Conservation (phyloP, 2,329 filamentous ascomycete species). For the Periconia digitata region DNA sequence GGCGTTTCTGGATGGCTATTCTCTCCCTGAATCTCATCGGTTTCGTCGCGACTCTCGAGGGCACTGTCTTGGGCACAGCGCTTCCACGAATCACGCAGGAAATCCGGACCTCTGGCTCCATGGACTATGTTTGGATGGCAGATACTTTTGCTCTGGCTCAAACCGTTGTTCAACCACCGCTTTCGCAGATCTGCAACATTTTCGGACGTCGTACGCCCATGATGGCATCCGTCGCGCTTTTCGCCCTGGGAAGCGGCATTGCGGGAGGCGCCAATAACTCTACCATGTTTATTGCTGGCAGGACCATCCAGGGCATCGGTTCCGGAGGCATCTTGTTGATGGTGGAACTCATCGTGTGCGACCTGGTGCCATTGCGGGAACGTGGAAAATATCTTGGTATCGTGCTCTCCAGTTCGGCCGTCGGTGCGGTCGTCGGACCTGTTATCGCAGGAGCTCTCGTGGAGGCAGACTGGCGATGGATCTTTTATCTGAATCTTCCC, state of each 20-base stretch:
- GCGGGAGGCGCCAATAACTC: slow-evolving; percentile 50
- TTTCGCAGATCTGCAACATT: slow-evolving; percentile 53
- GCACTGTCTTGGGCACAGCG: slow-evolving; percentile 38
- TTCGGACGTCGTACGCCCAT: slow-evolving; percentile 51
- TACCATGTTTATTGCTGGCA: slow-evolving; percentile 54
- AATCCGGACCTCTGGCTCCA: slow-evolving; percentile 23
- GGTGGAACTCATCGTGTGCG: slow-evolving; percentile 49
- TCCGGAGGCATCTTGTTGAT: slow-evolving; percentile 47
- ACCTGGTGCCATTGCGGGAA: slow-evolving; percentile 28
- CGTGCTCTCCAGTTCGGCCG: slow-evolving; percentile 4
- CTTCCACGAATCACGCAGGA: slow-evolving; percentile 38
- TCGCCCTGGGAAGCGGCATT: slow-evolving; percentile 56
- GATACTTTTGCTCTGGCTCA: slow-evolving; percentile 37
- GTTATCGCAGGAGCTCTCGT: slow-evolving; percentile 19
- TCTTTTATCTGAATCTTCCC: slow-evolving; percentile 41
- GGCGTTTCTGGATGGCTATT: slow-evolving; percentile 6
- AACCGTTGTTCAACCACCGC: slow-evolving; percentile 49
- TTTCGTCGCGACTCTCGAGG: slow-evolving; percentile 29
- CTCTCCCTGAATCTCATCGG: slow-evolving; percentile 22
- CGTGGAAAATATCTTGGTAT: slow-evolving; percentile 36
- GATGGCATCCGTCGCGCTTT: slow-evolving; percentile 44
- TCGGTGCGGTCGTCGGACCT: slow-evolving; percentile 15
- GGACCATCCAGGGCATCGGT: slow-evolving; percentile 56
- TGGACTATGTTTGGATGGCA: slow-evolving; percentile 39
- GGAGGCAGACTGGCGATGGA: slow-evolving; percentile 45